Base-by-base conservation (phyloP, 1,284 basidiomycete genomes). In the Moesziomyces aphidis region DNA sequence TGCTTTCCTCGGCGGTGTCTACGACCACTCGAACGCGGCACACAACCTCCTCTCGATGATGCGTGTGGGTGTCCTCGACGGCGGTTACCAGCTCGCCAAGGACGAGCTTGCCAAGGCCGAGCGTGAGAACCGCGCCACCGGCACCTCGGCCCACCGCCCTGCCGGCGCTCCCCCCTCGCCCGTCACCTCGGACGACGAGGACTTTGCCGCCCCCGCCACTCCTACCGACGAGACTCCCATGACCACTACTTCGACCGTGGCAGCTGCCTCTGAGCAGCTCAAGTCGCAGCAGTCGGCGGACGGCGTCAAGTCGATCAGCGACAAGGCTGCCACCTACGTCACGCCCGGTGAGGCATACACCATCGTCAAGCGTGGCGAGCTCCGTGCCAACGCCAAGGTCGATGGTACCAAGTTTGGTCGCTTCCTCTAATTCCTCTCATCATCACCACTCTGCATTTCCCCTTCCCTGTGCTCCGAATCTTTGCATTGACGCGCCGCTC, bases 11-110 rank as follows among this genome's bases (percentile, higher is more conserved):
- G 82, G 82, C 22, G 82, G 82, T 57, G 70, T 84, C 5, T 84
- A 84, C 60, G 81, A 83, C 65, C 82, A 84, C 67, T 78, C 77
- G 21, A 82, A 83, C 53, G 82, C 81, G 22, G 82, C 82, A 4
- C 80, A 83, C 72, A 83, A 84, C 60, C 57, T 84, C 42, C 74
- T 84, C 49, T 74, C 76, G 8, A 82, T 80, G 79, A 83, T 84
- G 82, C 76, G 82, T 15, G 80, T 84, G 21, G 82, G 82, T 67
- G 82, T 83, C 10, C 68, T 84, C 21, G 80, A 83, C 42, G 82
- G 82, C 24, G 82, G 82, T 11, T 83, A 83, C 71, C 79, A 79
- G 56, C 73, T 82, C 3, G 74, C 76, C 50, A 78, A 76, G 76
- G 74, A 75, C 51, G 74, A 78, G 53, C 26, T 73, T 2, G 74